Evolutionary conservation across 2,329 filamentous ascomycete genomes (phyloP).

Genomic region (Akanthomyces lecanii): DNA sequence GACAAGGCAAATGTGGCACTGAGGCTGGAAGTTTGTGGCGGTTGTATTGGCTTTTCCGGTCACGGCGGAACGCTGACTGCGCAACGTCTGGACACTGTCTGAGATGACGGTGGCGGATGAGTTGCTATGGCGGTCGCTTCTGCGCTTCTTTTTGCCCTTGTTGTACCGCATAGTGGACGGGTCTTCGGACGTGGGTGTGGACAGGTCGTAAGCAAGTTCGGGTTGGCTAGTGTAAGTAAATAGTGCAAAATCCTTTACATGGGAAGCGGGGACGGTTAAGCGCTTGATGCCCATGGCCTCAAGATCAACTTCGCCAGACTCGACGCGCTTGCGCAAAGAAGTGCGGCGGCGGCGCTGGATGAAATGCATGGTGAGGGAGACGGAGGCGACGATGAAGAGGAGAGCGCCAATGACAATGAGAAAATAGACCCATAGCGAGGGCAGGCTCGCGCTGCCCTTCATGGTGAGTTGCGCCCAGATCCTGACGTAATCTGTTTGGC

Average conservation of each 20-base stretch:
- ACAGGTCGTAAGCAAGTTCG: conserved; percentile 33
- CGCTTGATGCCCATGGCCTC: conserved; percentile 82
- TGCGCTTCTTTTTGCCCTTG: conserved; percentile 29
- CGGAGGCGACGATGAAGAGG: conserved; percentile 60
- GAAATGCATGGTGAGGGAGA: conserved; percentile 70
- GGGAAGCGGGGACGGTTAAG: conserved; percentile 66
- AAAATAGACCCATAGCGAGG: conserved; percentile 78
- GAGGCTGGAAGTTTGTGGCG: conserved; percentile 66
- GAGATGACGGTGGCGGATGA: conserved; percentile 25
- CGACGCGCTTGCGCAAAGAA: conserved; percentile 64
- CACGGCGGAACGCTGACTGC: conserved; percentile 37
- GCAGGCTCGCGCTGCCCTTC: conserved; percentile 47
- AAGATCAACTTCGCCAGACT: conserved; percentile 75
- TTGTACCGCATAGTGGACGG: conserved; percentile 28
- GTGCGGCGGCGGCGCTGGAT: conserved; percentile 68
- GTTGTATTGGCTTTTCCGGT: conserved; percentile 33
- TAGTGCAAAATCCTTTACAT: conserved; percentile 71
- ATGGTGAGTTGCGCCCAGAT: conserved; percentile 55
- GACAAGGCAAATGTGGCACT: conserved; percentile 86
- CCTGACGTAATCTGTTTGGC: conserved; percentile 55
- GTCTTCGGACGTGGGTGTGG: conserved; percentile 32
- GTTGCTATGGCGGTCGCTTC: conserved; percentile 27
- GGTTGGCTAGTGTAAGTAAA: conserved; percentile 68
- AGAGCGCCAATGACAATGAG: conserved; percentile 68
- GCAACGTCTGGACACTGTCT: conserved; percentile 26